Conservation (phyloP, 441 rosid genomes). For the Omphalea diandra region DNA sequence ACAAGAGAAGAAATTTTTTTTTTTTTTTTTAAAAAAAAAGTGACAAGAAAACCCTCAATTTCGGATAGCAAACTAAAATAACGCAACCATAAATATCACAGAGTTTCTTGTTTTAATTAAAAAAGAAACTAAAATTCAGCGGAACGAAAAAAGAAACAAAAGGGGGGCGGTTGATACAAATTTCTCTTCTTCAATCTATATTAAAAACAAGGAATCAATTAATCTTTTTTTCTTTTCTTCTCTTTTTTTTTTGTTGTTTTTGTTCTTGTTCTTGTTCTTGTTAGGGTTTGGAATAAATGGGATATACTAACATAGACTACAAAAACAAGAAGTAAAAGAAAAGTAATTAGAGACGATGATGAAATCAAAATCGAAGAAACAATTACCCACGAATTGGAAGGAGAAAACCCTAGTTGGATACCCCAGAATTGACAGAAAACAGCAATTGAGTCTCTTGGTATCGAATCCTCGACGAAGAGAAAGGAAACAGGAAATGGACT, state of each 20-base stretch:
- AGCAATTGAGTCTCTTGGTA: conserved; percentile 21
- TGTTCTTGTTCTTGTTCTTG: too few species aligned
- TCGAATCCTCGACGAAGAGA: conserved; percentile 29
- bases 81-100: conserved; percentile 76
- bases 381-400: conserved; percentile 11
- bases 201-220: conserved; percentile 4
- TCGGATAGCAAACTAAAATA: conserved; percentile 82
- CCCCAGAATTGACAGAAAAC: conserved; percentile 36
- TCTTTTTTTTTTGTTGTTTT: too few species aligned
- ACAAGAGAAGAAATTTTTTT: background rate
- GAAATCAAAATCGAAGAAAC: conserved; percentile 12
- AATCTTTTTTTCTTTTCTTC: background rate
- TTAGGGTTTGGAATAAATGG: conserved; percentile 51
- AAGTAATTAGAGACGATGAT: conserved; percentile 23
- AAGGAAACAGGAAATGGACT: background rate
- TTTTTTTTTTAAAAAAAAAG: too few species aligned
- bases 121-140: conserved; percentile 31
- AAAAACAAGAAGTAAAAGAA: conserved; percentile 2
- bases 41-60: conserved; percentile 80
- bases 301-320: conserved; percentile 20
- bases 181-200: conserved; percentile 1
- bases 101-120: conserved; percentile 63
- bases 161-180: background rate
- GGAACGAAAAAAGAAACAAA: conserved; percentile 2
- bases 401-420: conserved; percentile 29